Conservation (phyloP, 2,329 filamentous ascomycete genomes). For the Colletotrichum ledebouriae region DNA sequence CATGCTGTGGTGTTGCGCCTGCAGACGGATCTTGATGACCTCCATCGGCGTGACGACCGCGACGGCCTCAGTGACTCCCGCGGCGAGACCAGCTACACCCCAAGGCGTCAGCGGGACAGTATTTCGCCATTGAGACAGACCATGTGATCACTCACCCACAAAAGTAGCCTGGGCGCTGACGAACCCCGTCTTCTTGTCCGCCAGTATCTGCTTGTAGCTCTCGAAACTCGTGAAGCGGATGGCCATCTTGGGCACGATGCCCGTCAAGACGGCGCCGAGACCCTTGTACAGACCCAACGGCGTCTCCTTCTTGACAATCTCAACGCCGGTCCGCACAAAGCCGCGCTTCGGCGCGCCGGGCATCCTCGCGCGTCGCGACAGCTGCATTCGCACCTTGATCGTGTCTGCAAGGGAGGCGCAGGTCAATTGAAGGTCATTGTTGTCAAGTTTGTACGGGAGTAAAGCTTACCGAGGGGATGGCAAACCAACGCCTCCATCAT, state of each 20-base stretch:
- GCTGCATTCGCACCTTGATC: constrained; percentile 99
- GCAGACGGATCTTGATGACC: constrained; percentile 97
- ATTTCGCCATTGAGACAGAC: not conserved
- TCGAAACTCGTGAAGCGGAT: constrained; percentile 99
- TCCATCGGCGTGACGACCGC: constrained; percentile 98
- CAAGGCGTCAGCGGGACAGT: not conserved
- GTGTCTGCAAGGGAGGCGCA: constrained; percentile 72
- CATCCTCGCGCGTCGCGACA: constrained; percentile 85
- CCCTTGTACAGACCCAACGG: constrained; percentile 96
- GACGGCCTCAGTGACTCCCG: constrained; percentile 96
- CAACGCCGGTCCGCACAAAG: constrained; percentile 86
- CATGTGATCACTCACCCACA: constrained; percentile 47
- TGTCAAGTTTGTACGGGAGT: not conserved
- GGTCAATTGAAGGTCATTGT: constrained; percentile 14
- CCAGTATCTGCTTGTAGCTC: constrained; percentile 88
- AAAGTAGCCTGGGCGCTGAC: constrained; percentile 80
- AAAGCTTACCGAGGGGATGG: constrained; percentile 85
- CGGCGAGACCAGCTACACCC: constrained; percentile 82
- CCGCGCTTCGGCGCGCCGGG: constrained; percentile 89
- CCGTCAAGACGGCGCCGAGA: constrained; percentile 94
- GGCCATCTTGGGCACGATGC: constrained; percentile 99
- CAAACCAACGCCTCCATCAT: constrained; percentile 99
- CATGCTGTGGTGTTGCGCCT: constrained; percentile 98
- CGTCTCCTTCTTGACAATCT: constrained; percentile 92
- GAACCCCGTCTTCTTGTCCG: constrained; percentile 74